Evolutionary conservation across 345 rosid genomes (phyloP).

Genomic region (Cardamine chenopodiifolia): DNA sequence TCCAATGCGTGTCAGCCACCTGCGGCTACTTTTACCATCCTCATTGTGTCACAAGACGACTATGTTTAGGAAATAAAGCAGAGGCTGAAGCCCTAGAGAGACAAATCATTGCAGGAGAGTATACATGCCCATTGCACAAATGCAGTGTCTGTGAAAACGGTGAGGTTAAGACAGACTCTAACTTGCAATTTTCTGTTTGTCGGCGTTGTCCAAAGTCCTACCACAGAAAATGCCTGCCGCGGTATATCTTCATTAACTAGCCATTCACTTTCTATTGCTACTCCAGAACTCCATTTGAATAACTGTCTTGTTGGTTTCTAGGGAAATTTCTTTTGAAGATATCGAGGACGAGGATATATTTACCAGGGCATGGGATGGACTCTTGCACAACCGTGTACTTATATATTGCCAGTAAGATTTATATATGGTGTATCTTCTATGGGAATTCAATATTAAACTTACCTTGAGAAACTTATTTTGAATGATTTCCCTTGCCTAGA

Average conservation of each 20-base stretch:
- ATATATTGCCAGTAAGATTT: conserved; percentile 86
- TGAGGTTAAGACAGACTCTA: conserved; percentile 60
- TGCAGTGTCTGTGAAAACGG: conserved; percentile 69
- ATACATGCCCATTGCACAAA: conserved; percentile 85
- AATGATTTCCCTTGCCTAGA: conserved; percentile 47
- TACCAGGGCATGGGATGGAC: conserved; percentile 81
- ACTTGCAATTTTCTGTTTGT: conserved; percentile 86
- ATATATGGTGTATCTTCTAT: conserved; percentile 12
- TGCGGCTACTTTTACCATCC: conserved; percentile 94
- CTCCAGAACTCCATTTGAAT: conserved; percentile 4
- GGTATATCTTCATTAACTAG: conserved; percentile 45
- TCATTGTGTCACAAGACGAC: conserved; percentile 64
- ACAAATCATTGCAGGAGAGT: conserved; percentile 63
- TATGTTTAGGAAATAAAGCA: conserved; percentile 52
- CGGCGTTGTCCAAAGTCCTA: conserved; percentile 91
- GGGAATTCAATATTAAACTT: conserved; percentile 8
- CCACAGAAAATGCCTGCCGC: conserved; percentile 92
- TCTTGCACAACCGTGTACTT: conserved; percentile 69
- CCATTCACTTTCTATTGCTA: conserved; percentile 8
- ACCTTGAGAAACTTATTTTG: conserved; percentile 29
- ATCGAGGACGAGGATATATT: conserved; percentile 48
- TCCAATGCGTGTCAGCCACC: conserved; percentile 79
- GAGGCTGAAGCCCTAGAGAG: conserved; percentile 60
- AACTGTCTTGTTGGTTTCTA: conserved; percentile 39
- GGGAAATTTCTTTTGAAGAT: conserved; percentile 67